Conservation (phyloP, 1,139 yeast genomes). For the Yamadazyma dendronema region DNA sequence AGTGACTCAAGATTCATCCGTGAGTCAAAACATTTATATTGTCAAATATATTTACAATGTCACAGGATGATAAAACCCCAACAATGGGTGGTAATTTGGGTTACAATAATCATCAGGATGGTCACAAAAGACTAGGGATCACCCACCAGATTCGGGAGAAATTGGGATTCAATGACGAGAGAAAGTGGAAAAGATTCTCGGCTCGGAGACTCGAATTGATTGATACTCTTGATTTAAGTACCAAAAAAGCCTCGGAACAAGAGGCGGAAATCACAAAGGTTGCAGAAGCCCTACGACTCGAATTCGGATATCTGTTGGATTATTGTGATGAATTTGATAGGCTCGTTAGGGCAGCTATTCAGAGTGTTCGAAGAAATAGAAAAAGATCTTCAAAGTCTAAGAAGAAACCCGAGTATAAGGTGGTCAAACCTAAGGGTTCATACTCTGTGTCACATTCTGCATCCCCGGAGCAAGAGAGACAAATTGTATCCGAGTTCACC, state of each 20-base stretch:
- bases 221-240: constrained; percentile 72
- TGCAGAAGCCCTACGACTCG: constrained; percentile 70
- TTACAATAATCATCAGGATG: no score
- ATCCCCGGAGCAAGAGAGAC: constrained; percentile 1
- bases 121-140: constrained; percentile 48
- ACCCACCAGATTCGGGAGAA: constrained; percentile 76
- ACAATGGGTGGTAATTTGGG: no score
- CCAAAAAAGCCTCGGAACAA: constrained; percentile 88
- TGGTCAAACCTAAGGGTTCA: not conserved
- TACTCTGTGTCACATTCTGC: not conserved
- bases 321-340: constrained; percentile 75
- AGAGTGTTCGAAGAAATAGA: constrained; percentile 50
- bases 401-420: constrained; percentile 3
- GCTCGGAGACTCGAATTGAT: constrained; percentile 86
- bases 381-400: constrained; percentile 39
- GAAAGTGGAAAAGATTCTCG: constrained; percentile 84
- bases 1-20: not conserved
- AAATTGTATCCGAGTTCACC: constrained; percentile 36
- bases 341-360: constrained; percentile 89
- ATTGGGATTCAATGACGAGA: constrained; percentile 75
- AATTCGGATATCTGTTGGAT: constrained; percentile 66
- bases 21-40: constrained; percentile 1
- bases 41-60: not conserved
- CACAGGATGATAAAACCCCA: no score
- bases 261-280: constrained; percentile 76